Base-by-base conservation (phyloP, 257 asterid genomes). In the Galeopsis tetrahit region DNA sequence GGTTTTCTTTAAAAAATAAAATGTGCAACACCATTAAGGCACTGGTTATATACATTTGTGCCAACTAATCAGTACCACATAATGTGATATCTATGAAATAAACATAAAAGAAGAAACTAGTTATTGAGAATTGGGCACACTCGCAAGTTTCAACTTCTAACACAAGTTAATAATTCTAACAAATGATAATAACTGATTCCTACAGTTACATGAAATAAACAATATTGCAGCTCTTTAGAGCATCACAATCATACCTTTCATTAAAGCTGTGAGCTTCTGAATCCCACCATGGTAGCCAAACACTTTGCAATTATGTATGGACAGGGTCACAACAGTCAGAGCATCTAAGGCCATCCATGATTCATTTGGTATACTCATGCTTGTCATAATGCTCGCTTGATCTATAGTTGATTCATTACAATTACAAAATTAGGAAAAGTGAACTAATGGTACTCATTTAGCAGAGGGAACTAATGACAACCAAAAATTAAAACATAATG, bases 251-350 rank as follows among this genome's bases (percentile, higher is more conserved):
- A 32, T 81, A 91, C 97, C 97, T 88, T 94, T 94, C 96, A 91
- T 84, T 81, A 94, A 75, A 55, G 99, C 96, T 33, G 96, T 85
- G 71, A 94, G 93, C 86, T 91, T 94, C 74, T 88, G 96, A 75
- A 94, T 83, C 64, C 96, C 99, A 74, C 90, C 89, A 78, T 88
- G 82, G 84, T 85, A 88, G 63, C 90, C 91, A 82, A 91, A 80
- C 62, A 88, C 91, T 81, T 87, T 83, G 91, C 97, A 91, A 77
- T 94, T 94, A 88, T 94, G 95, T 88, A 84, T 75, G 59, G 99
- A 94, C 82, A 86, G 85, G 40, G 90, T 80, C 84, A 87, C 85
- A 77, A 87, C 73, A 59, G 90, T 79, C 87, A 94, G 82, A 68
- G 96, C 89, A 74, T 91, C 97, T 81, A 94, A 84, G 75, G 91